These are phyloP conservation scores for Aspergillus piperis DNA, from an alignment of 2,329 filamentous ascomycete genomes.

Conservation along the genomic window DNA sequence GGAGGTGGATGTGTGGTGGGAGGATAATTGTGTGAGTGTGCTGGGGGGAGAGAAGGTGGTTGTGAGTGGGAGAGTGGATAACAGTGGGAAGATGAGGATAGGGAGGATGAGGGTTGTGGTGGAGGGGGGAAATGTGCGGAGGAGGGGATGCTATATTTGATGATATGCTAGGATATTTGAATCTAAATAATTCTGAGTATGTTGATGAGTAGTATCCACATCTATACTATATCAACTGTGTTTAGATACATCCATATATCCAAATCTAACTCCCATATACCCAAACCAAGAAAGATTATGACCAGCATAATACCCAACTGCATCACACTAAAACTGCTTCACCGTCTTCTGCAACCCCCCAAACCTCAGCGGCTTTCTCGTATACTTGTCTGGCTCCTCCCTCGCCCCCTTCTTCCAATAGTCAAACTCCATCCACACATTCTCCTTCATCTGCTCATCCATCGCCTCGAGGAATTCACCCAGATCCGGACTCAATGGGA, in stretches of 20 bases:
- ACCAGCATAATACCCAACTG: too few relatives aligned
- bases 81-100: too few relatives aligned
- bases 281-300: too few relatives aligned
- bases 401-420: constrained; percentile 61
- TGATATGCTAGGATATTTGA: too few relatives aligned
- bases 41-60: constrained; percentile 57
- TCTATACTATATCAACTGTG: too few relatives aligned
- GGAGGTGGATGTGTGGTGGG: constrained; percentile 57
- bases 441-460: constrained; percentile 66
- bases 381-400: constrained; percentile 51
- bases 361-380: constrained; percentile 32
- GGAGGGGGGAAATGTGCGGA: constrained; percentile 27
- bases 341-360: constrained; percentile 34
- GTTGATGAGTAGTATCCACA: too few relatives aligned
- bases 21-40: constrained; percentile 65
- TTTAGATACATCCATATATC: too few relatives aligned
- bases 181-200: too few relatives aligned
- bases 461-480: constrained; percentile 61
- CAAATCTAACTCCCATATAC: too few relatives aligned
- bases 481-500: constrained; percentile 61
- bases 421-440: constrained; percentile 67
- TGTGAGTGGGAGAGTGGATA: constrained; percentile 35
- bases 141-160: neutral
- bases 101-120: constrained; percentile 19
- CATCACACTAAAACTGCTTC: constrained; percentile 32